Evolutionary conservation across 306 rosid genomes (phyloP).

Genomic region (Psophocarpus tetragonolobus): DNA sequence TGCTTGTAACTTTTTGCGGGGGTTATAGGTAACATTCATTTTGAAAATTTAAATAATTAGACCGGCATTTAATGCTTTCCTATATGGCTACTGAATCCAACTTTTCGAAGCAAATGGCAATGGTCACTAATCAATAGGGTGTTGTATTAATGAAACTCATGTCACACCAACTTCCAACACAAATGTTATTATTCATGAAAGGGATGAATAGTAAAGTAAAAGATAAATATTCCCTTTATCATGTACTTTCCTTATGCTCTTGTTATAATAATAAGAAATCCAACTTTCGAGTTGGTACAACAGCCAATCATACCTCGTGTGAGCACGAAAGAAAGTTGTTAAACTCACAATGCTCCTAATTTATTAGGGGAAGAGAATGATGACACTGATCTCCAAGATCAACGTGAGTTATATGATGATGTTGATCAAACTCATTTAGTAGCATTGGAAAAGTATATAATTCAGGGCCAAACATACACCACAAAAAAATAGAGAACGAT

Average conservation of each 20-base stretch:
- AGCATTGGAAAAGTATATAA: too few species aligned
- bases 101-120: conserved; percentile 11
- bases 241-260: neutral
- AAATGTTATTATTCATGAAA: conserved; percentile 37
- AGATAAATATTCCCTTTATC: neutral
- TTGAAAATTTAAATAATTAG: neutral
- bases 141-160: conserved; percentile 34
- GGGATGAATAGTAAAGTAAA: neutral
- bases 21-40: conserved; percentile 15
- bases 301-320: too few species aligned
- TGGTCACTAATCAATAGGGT: conserved; percentile 17
- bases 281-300: too few species aligned
- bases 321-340: too few species aligned
- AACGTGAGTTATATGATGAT: too few species aligned
- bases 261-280: too few species aligned
- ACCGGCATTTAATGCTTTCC: conserved; percentile 24
- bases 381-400: too few species aligned
- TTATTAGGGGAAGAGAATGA: too few species aligned
- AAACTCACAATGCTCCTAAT: too few species aligned
- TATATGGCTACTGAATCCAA: conserved; percentile 32
- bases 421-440: too few species aligned
- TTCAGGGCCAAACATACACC: too few species aligned
- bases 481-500: too few species aligned
- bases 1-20: neutral
- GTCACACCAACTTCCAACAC: conserved; percentile 38